These are phyloP conservation scores for Sporodiniella umbellata DNA, from an alignment of 371 early-diverging fungal genomes.

Conservation along the genomic window DNA sequence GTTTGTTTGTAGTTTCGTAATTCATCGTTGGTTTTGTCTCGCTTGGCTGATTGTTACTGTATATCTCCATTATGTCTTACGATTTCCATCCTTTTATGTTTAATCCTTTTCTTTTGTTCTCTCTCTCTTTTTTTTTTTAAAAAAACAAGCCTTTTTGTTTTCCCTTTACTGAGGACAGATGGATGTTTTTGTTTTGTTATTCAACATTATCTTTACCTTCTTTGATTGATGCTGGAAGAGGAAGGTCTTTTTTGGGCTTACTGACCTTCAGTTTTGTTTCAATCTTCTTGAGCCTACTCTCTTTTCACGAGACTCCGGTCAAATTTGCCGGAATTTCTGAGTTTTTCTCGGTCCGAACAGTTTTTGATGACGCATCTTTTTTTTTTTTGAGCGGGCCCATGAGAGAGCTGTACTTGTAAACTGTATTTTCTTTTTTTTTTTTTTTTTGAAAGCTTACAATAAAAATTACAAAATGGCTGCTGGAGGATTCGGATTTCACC, in stretches of 20 bases:
- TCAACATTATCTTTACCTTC: background rate
- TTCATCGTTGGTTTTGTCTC: no score
- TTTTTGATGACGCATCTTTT: background rate
- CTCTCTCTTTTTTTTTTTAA: no score
- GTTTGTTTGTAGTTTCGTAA: no score
- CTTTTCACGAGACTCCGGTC: no score
- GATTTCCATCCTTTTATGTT: no score
- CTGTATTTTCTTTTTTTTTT: background rate
- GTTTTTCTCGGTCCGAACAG: background rate
- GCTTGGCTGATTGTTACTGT: no score
- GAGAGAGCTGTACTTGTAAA: background rate
- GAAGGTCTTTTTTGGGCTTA: background rate
- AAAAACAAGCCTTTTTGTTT: no score
- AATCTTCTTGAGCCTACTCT: no score
- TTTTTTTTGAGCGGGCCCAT: background rate
- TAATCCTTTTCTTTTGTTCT: no score
- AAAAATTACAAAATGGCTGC: constrained; percentile 31
- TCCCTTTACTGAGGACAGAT: background rate
- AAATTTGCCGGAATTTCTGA: no score
- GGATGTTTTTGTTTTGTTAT: background rate
- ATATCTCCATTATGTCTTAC: no score
- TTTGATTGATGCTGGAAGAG: constrained; percentile 1
- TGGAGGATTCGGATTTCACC: constrained; percentile 47
- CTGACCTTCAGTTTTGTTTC: no score
- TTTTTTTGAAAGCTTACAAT: constrained; percentile 4